phyloP scores from a whole-genome alignment of 352 stramenopile species.

The Phytophthora crassamura region DNA sequence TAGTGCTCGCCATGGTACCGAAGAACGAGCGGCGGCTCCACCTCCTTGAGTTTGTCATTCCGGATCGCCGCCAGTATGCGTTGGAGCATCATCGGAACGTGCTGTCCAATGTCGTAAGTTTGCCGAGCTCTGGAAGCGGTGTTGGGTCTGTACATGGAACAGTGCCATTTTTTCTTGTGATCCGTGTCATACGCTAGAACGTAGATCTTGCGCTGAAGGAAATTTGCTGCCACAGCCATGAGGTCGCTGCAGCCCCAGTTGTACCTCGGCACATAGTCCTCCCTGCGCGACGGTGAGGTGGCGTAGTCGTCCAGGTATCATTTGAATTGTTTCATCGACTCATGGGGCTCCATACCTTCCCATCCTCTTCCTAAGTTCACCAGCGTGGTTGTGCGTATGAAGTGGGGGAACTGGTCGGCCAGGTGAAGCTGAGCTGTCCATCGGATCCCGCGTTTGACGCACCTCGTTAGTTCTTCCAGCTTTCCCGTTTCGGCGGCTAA shows the following conservation, averaged over 20 bases:
- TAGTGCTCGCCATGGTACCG: neutral
- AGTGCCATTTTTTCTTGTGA: neutral
- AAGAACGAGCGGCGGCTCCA: neutral
- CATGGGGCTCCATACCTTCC: neutral
- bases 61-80: neutral
- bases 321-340: slow-evolving; percentile 14
- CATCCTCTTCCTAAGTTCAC: neutral
- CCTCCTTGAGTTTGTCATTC: neutral
- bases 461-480: neutral
- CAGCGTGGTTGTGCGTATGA: neutral
- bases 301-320: slow-evolving; percentile 16
- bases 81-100: neutral
- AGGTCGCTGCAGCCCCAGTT: slow-evolving; percentile 9
- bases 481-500: neutral
- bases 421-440: neutral
- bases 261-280: neutral
- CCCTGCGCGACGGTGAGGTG: neutral
- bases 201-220: neutral
- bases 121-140: neutral
- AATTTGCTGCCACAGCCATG: neutral
- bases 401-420: slow-evolving; percentile 5
- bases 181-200: neutral
- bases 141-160: neutral
- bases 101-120: neutral
- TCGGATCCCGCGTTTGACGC: slow-evolving; percentile 1